Evolutionary conservation across 1,284 basidiomycete genomes (phyloP), one percentile per base, ranked within the genome.

Genomic region (Limonomyces culmigenus): DNA sequence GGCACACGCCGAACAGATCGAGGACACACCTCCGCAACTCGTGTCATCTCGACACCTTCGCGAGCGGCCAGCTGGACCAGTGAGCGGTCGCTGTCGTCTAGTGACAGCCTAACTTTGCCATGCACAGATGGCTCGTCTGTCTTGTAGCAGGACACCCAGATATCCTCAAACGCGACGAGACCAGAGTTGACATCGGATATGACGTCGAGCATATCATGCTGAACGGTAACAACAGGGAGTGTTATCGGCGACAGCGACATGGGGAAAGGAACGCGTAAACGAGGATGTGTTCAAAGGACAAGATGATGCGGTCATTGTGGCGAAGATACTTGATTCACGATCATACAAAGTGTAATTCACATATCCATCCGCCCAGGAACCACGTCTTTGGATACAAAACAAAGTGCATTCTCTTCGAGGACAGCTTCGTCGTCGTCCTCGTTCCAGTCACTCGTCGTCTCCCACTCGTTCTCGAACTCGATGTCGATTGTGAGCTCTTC

Each of bases 391-490:
- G 57, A 54, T 3, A 69, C 65, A 54, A 71, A 80, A 50, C 76
- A 80, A 3, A 81, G 48, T 34, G 61, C 63, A 38, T 70, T 70
- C 51, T 85, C 79, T 43, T 84, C 80, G 18, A 50, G 52, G 19
- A 70, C 68, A 2, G 74, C 76, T 40, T 86, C 80, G 2, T 77
- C 73, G 45, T 89, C 86, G 44, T 91, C 85, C 48, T 86, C 81
- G 49, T 84, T 86, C 68, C 85, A 79, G 52, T 89, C 83, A 48
- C 81, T 83, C 29, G 75, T 78, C 29, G 75, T 70, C 52, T 93
- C 89, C 89, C 88, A 93, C 44, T 83, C 75, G 45, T 89, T 87
- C 47, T 93, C 87, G 51, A 93, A 93, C 54, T 89, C 86, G 35
- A 88, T 77, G 46, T 89, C 84, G 39, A 87, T 58, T 4, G 74